Percentiles rank a stretch among this genome's conserved stretches.
phyloP scores from a whole-genome alignment of 768 basidiomycete species.

The Xerocomellus amylosporus region DNA sequence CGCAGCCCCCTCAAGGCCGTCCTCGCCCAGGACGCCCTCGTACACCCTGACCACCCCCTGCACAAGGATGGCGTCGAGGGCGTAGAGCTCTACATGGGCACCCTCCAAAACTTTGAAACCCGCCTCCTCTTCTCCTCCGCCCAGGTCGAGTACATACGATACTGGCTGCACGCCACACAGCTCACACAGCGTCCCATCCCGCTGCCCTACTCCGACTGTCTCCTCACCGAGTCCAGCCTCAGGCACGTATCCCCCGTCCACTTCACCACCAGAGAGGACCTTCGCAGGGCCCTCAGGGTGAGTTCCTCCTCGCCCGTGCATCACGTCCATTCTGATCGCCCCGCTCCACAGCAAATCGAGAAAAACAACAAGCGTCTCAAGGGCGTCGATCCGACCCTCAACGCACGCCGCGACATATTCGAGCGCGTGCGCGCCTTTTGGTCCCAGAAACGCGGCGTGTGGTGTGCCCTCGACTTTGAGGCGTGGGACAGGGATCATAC shows the following conservation, averaged over 20 bases:
- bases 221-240: slow-evolving; percentile 59
- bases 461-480: slow-evolving; percentile 82
- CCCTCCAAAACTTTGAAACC: slow-evolving; percentile 66
- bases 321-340: neutral
- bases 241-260: slow-evolving; percentile 55
- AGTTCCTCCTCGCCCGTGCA: neutral
- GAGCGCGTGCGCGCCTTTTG: slow-evolving; percentile 66
- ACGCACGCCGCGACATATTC: slow-evolving; percentile 58
- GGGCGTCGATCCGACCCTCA: slow-evolving; percentile 54
- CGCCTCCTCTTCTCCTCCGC: slow-evolving; percentile 80
- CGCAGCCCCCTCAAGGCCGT: slow-evolving; percentile 63
- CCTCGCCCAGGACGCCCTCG: slow-evolving; percentile 67
- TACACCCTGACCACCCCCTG: slow-evolving; percentile 71
- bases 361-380: slow-evolving; percentile 80
- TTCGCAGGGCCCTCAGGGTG: slow-evolving; percentile 64
- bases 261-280: slow-evolving; percentile 50
- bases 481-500: slow-evolving; percentile 77
- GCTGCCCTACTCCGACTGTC: slow-evolving; percentile 74
- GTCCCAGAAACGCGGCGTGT: slow-evolving; percentile 61
- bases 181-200: slow-evolving; percentile 64
- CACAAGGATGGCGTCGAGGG: slow-evolving; percentile 62
- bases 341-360: slow-evolving; percentile 54
- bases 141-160: slow-evolving; percentile 81
- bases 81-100: slow-evolving; percentile 73
- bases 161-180: slow-evolving; percentile 76